Conservation (phyloP, 2,329 filamentous ascomycete genomes). For the Sporothrix brunneoviolacea region DNA sequence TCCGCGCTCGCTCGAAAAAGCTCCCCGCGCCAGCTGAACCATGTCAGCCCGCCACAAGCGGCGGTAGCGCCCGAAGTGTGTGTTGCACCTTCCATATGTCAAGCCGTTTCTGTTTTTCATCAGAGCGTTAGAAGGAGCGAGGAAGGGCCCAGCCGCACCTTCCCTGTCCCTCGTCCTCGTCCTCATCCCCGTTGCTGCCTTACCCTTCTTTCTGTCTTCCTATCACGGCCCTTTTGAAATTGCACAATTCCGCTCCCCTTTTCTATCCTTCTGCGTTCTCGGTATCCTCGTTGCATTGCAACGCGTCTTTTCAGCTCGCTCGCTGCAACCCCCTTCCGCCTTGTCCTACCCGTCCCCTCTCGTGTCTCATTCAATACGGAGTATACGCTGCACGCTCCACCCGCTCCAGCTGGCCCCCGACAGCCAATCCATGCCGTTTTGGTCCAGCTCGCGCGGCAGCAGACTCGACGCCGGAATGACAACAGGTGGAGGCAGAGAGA, state of each 20-base stretch:
- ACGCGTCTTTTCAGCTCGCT: background rate
- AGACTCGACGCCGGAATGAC: background rate
- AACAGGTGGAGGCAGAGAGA: background rate
- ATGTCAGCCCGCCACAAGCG: conserved; percentile 5
- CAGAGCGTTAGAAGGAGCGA: background rate
- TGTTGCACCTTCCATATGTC: background rate
- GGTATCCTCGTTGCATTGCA: too few relatives aligned
- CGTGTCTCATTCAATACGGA: background rate
- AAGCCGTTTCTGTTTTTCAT: background rate
- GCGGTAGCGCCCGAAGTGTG: background rate
- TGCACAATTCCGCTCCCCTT: too few relatives aligned
- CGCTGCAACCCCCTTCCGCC: background rate
- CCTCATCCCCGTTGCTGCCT: too few relatives aligned
- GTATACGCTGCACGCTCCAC: background rate
- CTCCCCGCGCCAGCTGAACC: background rate
- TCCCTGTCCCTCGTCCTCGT: too few relatives aligned
- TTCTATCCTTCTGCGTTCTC: too few relatives aligned
- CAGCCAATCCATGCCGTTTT: background rate
- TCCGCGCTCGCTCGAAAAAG: background rate
- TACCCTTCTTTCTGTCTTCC: too few relatives aligned
- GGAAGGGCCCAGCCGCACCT: background rate
- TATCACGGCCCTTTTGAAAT: too few relatives aligned
- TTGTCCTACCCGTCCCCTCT: background rate
- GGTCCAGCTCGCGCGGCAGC: background rate
- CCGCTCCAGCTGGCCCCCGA: background rate